Evolutionary conservation across 176 grass and related monocot species (phyloP).

Genomic region (Aegilops umbellulata): DNA sequence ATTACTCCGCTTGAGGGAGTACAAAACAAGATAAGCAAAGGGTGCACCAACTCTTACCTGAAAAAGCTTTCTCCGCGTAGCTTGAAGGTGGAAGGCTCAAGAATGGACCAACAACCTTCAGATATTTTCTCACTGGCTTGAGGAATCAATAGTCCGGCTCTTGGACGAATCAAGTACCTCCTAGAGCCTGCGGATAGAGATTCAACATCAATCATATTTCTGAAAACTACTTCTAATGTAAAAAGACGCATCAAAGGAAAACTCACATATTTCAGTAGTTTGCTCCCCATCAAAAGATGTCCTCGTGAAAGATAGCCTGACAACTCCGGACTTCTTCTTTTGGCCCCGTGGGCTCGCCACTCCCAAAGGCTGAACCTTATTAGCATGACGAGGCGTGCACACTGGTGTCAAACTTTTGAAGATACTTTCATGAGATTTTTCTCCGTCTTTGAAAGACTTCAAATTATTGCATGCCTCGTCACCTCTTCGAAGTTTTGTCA

Average conservation of each 20-base stretch:
- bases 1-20: no score
- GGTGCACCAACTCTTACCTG: slow-evolving; percentile 51
- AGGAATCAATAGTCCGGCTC: slow-evolving; percentile 68
- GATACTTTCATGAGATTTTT: slow-evolving; percentile 58
- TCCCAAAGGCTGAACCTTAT: slow-evolving; percentile 67
- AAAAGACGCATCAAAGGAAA: background rate
- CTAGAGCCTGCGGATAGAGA: slow-evolving; percentile 51
- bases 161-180: slow-evolving; percentile 73
- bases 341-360: slow-evolving; percentile 56
- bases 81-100: slow-evolving; percentile 84
- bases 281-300: slow-evolving; percentile 94
- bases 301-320: slow-evolving; percentile 84
- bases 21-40: background rate
- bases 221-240: background rate
- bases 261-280: slow-evolving; percentile 88
- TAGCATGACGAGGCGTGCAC: slow-evolving; percentile 71
- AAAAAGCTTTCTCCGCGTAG: slow-evolving; percentile 88
- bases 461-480: slow-evolving; percentile 51
- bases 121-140: slow-evolving; percentile 56
- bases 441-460: slow-evolving; percentile 49
- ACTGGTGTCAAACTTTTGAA: slow-evolving; percentile 68
- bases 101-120: slow-evolving; percentile 78
- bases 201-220: slow-evolving; percentile 16
- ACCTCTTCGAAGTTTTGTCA: slow-evolving; percentile 46
- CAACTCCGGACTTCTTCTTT: slow-evolving; percentile 80